Conservation (phyloP, 139 green algal genomes). For the Volvox reticuliferus region DNA sequence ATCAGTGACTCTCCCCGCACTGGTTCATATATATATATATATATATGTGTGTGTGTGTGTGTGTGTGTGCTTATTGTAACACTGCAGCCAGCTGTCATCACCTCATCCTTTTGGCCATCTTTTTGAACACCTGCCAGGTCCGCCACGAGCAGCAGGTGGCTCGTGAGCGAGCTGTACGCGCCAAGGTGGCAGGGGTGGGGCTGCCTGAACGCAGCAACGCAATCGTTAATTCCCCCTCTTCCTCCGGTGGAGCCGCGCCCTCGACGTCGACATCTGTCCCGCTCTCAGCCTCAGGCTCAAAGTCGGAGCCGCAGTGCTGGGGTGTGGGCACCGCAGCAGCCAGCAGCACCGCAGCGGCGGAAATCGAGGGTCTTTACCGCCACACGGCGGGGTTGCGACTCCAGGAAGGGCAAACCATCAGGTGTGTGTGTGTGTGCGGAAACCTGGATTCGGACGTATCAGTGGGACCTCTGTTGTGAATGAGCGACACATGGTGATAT, state of each 20-base stretch:
- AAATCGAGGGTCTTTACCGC: conserved; percentile 62
- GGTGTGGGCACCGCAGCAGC: background rate
- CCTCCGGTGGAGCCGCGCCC: background rate
- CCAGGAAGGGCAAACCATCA: conserved; percentile 84
- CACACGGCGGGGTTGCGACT: conserved; percentile 74
- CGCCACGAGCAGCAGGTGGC: conserved; percentile 71
- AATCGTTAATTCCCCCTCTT: background rate
- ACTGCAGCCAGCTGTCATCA: no score
- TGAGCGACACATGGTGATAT: no score
- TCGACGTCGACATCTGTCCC: no score
- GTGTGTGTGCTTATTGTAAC: no score
- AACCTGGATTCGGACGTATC: no score
- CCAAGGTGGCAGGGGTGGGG: conserved; percentile 18
- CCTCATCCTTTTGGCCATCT: no score
- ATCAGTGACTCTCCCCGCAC: no score
- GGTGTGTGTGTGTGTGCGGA: conserved; percentile 49
- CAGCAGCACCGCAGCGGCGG: conserved; percentile 45
- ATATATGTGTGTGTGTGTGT: no score
- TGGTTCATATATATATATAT: no score
- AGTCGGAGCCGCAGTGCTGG: background rate
- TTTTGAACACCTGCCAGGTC: conserved; percentile 44
- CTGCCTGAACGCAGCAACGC: background rate
- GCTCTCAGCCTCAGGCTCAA: no score
- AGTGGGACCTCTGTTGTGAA: no score
- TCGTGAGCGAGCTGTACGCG: conserved; percentile 37